phyloP scores from a whole-genome alignment of 1,139 yeast genomes.

The Meyerozyma sp. region DNA sequence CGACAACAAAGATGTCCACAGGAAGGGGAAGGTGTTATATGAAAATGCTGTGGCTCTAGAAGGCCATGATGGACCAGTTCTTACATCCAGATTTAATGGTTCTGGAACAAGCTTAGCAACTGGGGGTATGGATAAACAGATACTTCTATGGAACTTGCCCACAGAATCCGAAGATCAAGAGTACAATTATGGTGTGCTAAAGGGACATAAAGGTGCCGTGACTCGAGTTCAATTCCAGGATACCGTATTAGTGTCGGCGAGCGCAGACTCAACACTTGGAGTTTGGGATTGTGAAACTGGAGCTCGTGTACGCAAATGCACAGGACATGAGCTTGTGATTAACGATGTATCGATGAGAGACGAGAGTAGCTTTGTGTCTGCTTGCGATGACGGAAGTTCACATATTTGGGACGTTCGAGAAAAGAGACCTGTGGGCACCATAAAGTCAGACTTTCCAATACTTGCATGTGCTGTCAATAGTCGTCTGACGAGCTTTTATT shows the following conservation, averaged over 20 bases:
- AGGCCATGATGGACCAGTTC: conserved; percentile 49
- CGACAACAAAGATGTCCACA: conserved; percentile 2
- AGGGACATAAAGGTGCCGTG: conserved; percentile 47
- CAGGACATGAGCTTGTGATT: conserved; percentile 49
- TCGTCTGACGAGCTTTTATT: conserved; percentile 40
- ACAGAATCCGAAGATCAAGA: conserved; percentile 13
- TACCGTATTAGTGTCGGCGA: conserved; percentile 31
- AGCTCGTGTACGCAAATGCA: conserved; percentile 45
- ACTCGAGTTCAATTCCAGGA: conserved; percentile 45
- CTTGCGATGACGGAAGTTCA: conserved; percentile 61
- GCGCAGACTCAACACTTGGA: conserved; percentile 50
- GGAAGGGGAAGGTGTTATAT: conserved; percentile 6
- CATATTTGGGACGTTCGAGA: conserved; percentile 62
- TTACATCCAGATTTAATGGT: conserved; percentile 37
- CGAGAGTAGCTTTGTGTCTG: conserved; percentile 42
- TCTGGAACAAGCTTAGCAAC: conserved; percentile 43
- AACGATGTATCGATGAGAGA: conserved; percentile 31
- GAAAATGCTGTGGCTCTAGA: conserved; percentile 23
- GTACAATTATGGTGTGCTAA: conserved; percentile 34
- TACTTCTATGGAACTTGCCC: conserved; percentile 45
- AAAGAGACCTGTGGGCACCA: conserved; percentile 31
- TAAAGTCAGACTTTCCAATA: conserved; percentile 52
- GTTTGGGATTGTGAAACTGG: conserved; percentile 58
- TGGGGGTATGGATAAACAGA: conserved; percentile 46
- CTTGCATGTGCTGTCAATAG: conserved; percentile 43